Conservation (phyloP, 352 stramenopile species). For the Phytophthora citrophthora region DNA sequence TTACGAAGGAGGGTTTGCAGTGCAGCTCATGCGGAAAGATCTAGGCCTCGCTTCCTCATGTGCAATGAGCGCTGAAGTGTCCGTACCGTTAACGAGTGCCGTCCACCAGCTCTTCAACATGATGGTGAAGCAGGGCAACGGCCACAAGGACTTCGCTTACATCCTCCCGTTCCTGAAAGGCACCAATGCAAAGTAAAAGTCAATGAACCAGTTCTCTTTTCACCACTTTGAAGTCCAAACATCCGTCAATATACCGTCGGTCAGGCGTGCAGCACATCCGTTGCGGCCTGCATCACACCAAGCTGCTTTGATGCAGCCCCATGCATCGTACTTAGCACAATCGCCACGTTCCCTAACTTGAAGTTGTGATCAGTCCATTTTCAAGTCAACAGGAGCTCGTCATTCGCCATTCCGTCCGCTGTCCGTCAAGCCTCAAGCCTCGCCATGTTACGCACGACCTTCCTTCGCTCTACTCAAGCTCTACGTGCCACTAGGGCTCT, state of each 20-base stretch:
- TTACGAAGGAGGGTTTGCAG: slow-evolving; percentile 90
- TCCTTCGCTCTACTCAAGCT: slow-evolving; percentile 7
- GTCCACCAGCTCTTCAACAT: slow-evolving; percentile 78
- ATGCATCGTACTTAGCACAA: slow-evolving; percentile 26
- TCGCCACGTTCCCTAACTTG: slow-evolving; percentile 29
- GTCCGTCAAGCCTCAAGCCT: slow-evolving; percentile 1
- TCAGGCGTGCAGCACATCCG: slow-evolving; percentile 6
- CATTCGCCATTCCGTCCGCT: slow-evolving; percentile 26
- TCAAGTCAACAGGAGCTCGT: neutral
- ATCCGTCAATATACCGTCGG: neutral
- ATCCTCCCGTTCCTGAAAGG: slow-evolving; percentile 77
- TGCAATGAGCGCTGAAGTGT: slow-evolving; percentile 75
- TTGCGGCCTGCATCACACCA: slow-evolving; percentile 12
- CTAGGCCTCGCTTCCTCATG: slow-evolving; percentile 91
- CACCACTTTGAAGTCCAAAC: neutral
- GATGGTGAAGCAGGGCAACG: slow-evolving; percentile 66
- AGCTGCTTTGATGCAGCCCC: slow-evolving; percentile 21
- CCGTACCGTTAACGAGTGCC: slow-evolving; percentile 64
- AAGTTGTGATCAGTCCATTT: slow-evolving; percentile 26
- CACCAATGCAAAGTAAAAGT: neutral
- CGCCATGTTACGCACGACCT: slow-evolving; percentile 17
- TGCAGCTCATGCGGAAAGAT: slow-evolving; percentile 97
- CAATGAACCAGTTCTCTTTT: neutral
- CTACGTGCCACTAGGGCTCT: slow-evolving; percentile 2
- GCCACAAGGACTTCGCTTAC: slow-evolving; percentile 81